Percentiles rank a stretch among this genome's conserved stretches.
These are phyloP conservation scores for Schwanniomyces yamadae DNA, from an alignment of 805 yeast species.

Conservation along the genomic window DNA sequence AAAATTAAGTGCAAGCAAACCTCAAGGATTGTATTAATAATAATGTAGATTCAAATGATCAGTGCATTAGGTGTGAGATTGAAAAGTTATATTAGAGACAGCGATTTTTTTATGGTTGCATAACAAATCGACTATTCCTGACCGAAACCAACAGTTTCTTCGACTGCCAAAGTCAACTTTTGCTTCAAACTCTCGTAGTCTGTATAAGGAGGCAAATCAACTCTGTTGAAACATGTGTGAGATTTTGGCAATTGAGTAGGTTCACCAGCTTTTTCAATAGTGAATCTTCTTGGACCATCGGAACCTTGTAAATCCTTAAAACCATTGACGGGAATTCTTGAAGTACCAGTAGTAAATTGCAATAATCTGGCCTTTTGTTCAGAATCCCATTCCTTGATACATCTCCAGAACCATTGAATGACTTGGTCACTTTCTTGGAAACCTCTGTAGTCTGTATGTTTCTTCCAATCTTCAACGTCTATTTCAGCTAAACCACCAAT, in stretches of 20 bases:
- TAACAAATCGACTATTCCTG: constrained; percentile 65
- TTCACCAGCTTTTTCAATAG: constrained; percentile 98
- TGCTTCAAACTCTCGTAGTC: constrained; percentile 82
- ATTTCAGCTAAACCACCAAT: constrained; percentile 98
- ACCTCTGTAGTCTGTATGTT: constrained; percentile 97
- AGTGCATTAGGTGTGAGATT: too few relatives aligned
- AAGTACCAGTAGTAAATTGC: constrained; percentile 98
- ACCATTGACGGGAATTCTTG: constrained; percentile 98
- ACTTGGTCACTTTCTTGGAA: constrained; percentile 96
- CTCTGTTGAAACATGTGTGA: constrained; percentile 98
- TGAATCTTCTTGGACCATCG: constrained; percentile 98
- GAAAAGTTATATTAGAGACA: too few relatives aligned
- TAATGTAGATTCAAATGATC: too few relatives aligned
- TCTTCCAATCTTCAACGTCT: constrained; percentile 98
- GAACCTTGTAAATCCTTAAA: constrained; percentile 98
- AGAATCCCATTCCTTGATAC: constrained; percentile 89
- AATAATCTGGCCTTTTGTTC: constrained; percentile 94
- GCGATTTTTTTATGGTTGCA: too few relatives aligned
- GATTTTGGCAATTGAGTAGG: constrained; percentile 90
- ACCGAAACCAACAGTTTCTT: constrained; percentile 98
- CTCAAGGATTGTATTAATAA: too few relatives aligned
- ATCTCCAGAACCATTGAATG: constrained; percentile 98
- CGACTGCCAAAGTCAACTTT: constrained; percentile 93
- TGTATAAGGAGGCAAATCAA: constrained; percentile 91
- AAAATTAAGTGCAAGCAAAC: too few relatives aligned